A percentile compares a stretch with the other conserved stretches of the same genome.
Evolutionary conservation across 2,329 filamentous ascomycete species (phyloP).

Genomic region (Cladophialophora psammophila): DNA sequence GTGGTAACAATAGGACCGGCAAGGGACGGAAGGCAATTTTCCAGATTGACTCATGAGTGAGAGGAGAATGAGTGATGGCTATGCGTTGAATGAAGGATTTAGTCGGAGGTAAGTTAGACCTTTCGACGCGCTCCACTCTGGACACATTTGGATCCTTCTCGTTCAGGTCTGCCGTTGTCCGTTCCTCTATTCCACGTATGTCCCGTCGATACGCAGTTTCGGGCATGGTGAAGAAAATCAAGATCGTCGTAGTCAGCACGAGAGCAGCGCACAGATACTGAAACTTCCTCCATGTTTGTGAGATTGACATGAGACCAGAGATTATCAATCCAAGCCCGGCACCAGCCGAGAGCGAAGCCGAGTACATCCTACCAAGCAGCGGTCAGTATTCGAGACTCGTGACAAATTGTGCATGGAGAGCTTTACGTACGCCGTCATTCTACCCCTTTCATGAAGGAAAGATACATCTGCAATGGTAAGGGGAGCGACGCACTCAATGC

Average conservation of each 20-base stretch:
- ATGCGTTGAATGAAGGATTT: no score
- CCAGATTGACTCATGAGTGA: constrained; percentile 16
- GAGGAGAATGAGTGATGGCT: no score
- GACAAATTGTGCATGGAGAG: constrained; percentile 7
- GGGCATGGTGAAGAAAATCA: constrained; percentile 18
- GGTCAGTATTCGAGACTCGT: no score
- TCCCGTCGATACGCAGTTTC: constrained; percentile 13
- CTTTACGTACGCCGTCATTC: constrained; percentile 59
- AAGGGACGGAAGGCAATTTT: constrained; percentile 25
- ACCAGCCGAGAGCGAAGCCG: constrained; percentile 19
- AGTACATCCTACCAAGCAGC: constrained; percentile 5
- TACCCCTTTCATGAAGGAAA: constrained; percentile 64
- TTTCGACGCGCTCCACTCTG: no score
- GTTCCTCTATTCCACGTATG: constrained; percentile 7
- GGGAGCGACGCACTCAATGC: constrained; percentile 59
- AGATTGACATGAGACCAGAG: constrained; percentile 16
- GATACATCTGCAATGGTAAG: constrained; percentile 64
- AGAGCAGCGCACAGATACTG: no score
- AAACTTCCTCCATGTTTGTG: no score
- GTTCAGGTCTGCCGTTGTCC: no score
- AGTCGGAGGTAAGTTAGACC: no score
- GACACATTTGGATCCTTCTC: no score
- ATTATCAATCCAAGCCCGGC: constrained; percentile 2
- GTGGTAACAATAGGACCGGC: constrained; percentile 34
- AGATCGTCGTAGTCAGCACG: no score